A percentile compares a stretch with the other conserved stretches of the same genome.
phyloP scores from a whole-genome alignment of 345 rosid genomes.

The Eucalyptus curtisii region DNA sequence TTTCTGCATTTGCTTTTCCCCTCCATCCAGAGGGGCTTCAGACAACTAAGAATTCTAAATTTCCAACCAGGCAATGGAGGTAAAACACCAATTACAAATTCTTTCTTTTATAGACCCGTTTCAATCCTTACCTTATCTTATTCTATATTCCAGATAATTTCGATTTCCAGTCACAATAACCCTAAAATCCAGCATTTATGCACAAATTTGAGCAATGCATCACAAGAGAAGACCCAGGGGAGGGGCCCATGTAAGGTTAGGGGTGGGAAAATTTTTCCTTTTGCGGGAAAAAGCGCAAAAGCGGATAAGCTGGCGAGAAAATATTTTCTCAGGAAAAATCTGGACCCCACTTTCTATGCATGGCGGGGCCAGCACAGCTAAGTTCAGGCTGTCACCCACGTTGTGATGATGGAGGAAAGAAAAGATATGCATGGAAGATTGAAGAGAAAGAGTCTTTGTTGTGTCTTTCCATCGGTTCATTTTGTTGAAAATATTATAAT shows the following conservation, averaged over 20 bases:
- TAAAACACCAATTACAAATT: background rate
- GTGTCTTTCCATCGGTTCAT: fast-evolving
- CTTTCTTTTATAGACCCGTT: background rate
- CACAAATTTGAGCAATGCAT: background rate
- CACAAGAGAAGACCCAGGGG: background rate
- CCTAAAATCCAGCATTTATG: background rate
- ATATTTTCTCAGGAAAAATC: background rate
- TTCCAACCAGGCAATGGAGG: background rate
- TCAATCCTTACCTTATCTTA: background rate
- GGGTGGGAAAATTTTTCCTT: background rate
- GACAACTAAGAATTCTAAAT: background rate
- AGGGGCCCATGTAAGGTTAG: background rate
- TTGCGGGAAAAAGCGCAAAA: background rate
- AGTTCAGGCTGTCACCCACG: background rate
- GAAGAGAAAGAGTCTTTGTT: background rate
- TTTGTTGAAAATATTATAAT: background rate
- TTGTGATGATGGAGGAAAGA: background rate
- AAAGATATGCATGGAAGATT: background rate
- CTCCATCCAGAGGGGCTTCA: background rate
- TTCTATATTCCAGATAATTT: background rate
- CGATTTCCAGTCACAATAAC: background rate
- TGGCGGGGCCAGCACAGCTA: background rate
- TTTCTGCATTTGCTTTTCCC: background rate
- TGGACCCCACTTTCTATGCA: background rate
- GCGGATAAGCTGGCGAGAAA: background rate